Evolutionary conservation across 2,329 filamentous ascomycete genomes (phyloP).

Genomic region (Coniochaeta sp.): DNA sequence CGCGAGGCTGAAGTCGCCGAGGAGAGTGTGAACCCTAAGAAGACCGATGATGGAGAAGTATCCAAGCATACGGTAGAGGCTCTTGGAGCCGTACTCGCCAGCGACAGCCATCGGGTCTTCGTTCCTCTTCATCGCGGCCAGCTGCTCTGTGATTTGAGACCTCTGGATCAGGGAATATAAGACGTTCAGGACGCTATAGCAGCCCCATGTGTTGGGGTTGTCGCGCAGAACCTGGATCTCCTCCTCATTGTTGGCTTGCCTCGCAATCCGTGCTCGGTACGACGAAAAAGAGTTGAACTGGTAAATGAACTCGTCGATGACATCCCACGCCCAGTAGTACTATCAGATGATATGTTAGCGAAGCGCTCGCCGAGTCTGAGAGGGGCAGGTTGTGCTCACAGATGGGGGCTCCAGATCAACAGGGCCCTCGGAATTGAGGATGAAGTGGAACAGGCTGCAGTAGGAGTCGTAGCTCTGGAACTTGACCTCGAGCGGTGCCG

Average conservation of each 20-base stretch:
- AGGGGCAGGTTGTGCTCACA: constrained; percentile 48
- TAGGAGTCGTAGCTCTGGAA: constrained; percentile 99
- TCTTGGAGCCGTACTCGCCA: constrained; percentile 90
- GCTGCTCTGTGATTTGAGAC: constrained; percentile 96
- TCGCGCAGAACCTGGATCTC: constrained; percentile 87
- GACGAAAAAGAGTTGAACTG: constrained; percentile 99
- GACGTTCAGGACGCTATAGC: constrained; percentile 98
- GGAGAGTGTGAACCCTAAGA: constrained; percentile 87
- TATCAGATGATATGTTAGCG: constrained; percentile 26
- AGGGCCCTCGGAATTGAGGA: constrained; percentile 97
- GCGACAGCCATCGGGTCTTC: constrained; percentile 84
- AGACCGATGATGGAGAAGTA: constrained; percentile 99
- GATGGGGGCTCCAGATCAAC: constrained; percentile 95
- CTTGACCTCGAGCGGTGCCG: constrained; percentile 91
- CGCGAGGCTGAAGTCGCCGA: constrained; percentile 95
- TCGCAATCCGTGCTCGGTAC: constrained; percentile 86
- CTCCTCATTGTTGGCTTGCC: constrained; percentile 77
- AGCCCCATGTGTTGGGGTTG: constrained; percentile 98
- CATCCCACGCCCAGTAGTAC: constrained; percentile 99
- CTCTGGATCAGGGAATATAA: constrained; percentile 98
- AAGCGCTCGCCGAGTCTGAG: neutral
- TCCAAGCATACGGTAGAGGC: constrained; percentile 94
- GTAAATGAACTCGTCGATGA: constrained; percentile 99
- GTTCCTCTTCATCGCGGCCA: constrained; percentile 87
- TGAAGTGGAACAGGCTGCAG: constrained; percentile 98